Conservation (phyloP, 164 flowering plant genomes). For the Saururus chinensis region DNA sequence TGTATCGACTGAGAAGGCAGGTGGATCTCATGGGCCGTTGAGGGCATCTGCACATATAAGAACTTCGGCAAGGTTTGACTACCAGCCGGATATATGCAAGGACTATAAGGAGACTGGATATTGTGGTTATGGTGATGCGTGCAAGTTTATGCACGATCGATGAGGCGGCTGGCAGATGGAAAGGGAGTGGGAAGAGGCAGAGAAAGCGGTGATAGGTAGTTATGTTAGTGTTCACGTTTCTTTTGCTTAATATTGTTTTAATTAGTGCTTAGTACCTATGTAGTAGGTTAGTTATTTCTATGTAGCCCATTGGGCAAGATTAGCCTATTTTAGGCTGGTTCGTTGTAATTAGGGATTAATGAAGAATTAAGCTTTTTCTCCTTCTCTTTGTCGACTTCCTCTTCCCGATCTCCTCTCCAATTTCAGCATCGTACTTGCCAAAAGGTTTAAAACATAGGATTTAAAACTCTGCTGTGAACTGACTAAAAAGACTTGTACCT, state of each 20-base stretch:
- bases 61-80: slow-evolving; percentile 79
- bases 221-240: too few relatives aligned
- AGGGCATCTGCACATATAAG: slow-evolving; percentile 93
- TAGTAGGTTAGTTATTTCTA: too few relatives aligned
- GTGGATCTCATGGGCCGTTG: slow-evolving; percentile 94
- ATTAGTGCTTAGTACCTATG: too few relatives aligned
- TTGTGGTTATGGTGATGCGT: slow-evolving; percentile 95
- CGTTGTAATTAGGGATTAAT: too few relatives aligned
- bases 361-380: too few relatives aligned
- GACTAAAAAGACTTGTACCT: background rate
- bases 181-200: slow-evolving; percentile 83
- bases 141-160: slow-evolving; percentile 98
- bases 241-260: too few relatives aligned
- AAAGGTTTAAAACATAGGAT: too few relatives aligned
- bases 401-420: too few relatives aligned
- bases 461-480: background rate
- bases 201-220: slow-evolving; percentile 50
- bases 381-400: too few relatives aligned
- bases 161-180: slow-evolving; percentile 99
- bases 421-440: too few relatives aligned
- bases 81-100: slow-evolving; percentile 95
- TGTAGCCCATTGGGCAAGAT: too few relatives aligned
- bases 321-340: too few relatives aligned
- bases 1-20: slow-evolving; percentile 80
- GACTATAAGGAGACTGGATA: slow-evolving; percentile 97